A percentile compares a stretch with the other conserved stretches of the same genome.
Evolutionary conservation across 2,329 filamentous ascomycete genomes (phyloP).

Genomic region (Talaromyces sp.): DNA sequence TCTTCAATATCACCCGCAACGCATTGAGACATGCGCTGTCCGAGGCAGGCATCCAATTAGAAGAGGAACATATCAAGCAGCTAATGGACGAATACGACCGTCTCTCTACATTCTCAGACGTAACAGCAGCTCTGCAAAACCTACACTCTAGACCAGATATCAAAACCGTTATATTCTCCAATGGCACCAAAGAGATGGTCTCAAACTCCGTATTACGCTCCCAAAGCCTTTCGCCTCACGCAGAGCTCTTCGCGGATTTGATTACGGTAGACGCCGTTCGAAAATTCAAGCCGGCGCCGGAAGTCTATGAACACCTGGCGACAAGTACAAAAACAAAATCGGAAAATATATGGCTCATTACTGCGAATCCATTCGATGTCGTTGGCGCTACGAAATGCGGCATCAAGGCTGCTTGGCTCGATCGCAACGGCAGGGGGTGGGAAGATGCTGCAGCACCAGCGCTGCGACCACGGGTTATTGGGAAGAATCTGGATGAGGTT

Average conservation of each 20-base stretch:
- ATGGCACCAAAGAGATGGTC: slow-evolving; percentile 64
- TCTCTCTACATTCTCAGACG: slow-evolving; percentile 64
- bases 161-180: slow-evolving; percentile 64
- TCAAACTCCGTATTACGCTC: slow-evolving; percentile 57
- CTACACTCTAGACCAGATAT: slow-evolving; percentile 45
- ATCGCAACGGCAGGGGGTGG: slow-evolving; percentile 62
- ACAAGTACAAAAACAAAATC: slow-evolving; percentile 48
- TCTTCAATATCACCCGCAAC: slow-evolving; percentile 60
- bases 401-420: slow-evolving; percentile 64
- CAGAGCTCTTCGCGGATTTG: slow-evolving; percentile 51
- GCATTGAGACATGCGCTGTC: slow-evolving; percentile 62
- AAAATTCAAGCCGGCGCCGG: slow-evolving; percentile 64
- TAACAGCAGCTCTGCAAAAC: slow-evolving; percentile 50
- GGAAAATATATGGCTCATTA: slow-evolving; percentile 63
- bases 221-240: slow-evolving; percentile 51
- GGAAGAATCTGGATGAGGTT: slow-evolving; percentile 57
- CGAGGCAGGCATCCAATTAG: slow-evolving; percentile 52
- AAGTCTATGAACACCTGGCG: slow-evolving; percentile 60
- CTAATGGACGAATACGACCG: slow-evolving; percentile 64
- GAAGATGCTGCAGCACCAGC: slow-evolving; percentile 56
- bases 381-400: slow-evolving; percentile 61
- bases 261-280: slow-evolving; percentile 59
- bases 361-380: slow-evolving; percentile 70
- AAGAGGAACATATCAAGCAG: slow-evolving; percentile 41
- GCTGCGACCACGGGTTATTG: slow-evolving; percentile 53